Conservation (phyloP, 345 rosid species). For the Leavenworthia alabamica region DNA sequence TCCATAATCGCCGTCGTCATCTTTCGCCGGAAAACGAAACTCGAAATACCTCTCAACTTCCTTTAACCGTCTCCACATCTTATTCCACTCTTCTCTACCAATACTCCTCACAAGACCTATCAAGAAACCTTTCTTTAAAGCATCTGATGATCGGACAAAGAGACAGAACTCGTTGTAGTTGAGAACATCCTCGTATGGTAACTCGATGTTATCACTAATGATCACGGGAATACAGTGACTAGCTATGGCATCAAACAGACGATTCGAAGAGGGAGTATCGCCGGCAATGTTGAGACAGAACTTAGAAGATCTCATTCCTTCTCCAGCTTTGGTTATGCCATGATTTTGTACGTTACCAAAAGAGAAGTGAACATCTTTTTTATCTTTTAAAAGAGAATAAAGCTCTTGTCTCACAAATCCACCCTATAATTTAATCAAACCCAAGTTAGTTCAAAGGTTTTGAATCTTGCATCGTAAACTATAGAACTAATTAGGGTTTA, state of each 20-base stretch:
- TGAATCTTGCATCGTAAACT: background rate
- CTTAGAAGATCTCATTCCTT: slow-evolving; percentile 80
- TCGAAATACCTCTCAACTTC: slow-evolving; percentile 54
- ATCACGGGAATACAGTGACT: slow-evolving; percentile 94
- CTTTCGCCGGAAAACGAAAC: slow-evolving; percentile 57
- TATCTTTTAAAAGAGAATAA: slow-evolving; percentile 61
- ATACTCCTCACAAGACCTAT: slow-evolving; percentile 57
- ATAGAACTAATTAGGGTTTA: too few relatives aligned
- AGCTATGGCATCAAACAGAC: slow-evolving; percentile 91
- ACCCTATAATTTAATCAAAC: slow-evolving; percentile 41
- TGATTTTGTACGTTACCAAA: slow-evolving; percentile 67
- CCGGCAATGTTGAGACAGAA: slow-evolving; percentile 97
- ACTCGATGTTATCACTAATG: slow-evolving; percentile 88
- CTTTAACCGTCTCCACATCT: slow-evolving; percentile 59
- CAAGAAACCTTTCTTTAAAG: slow-evolving; percentile 59
- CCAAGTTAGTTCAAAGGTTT: background rate
- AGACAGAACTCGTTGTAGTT: slow-evolving; percentile 86
- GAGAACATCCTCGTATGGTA: slow-evolving; percentile 82
- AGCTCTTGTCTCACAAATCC: slow-evolving; percentile 81
- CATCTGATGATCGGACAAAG: slow-evolving; percentile 75
- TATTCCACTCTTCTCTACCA: slow-evolving; percentile 64
- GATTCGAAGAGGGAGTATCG: slow-evolving; percentile 93
- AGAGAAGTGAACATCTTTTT: slow-evolving; percentile 79
- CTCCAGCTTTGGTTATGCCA: slow-evolving; percentile 59
- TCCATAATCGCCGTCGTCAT: slow-evolving; percentile 44